These are phyloP conservation scores for Pezicula radicicola DNA, from an alignment of 2,329 filamentous ascomycete genomes.

Conservation along the genomic window DNA sequence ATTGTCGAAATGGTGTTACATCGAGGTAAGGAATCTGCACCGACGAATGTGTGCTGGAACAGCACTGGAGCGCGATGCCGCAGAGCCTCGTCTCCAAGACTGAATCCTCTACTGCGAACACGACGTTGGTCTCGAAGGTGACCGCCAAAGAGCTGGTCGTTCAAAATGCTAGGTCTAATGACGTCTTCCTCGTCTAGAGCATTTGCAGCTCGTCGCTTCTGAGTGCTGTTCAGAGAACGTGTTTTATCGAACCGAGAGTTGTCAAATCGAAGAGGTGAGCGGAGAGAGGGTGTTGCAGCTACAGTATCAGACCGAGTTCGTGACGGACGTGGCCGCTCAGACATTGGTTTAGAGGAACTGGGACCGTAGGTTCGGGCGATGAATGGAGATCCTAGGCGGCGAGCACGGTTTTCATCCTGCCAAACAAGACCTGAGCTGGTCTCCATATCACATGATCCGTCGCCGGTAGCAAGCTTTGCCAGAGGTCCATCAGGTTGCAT, in stretches of 20 bases:
- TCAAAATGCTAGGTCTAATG: constrained; percentile 23
- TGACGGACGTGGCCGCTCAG: constrained; percentile 12
- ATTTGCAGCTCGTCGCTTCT: constrained; percentile 27
- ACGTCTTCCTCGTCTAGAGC: constrained; percentile 22
- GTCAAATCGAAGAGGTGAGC: constrained; percentile 25
- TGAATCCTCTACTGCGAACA: constrained; percentile 29
- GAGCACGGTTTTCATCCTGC: background rate
- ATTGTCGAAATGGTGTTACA: background rate
- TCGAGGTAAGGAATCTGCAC: background rate
- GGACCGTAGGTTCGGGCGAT: constrained; percentile 58
- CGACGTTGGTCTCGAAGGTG: constrained; percentile 20
- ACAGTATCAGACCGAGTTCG: constrained; percentile 10
- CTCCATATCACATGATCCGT: constrained; percentile 8
- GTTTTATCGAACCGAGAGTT: constrained; percentile 8
- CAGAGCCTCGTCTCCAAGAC: constrained; percentile 26
- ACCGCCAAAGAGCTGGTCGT: constrained; percentile 27
- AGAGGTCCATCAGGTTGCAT: constrained; percentile 63
- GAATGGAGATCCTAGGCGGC: constrained; percentile 35
- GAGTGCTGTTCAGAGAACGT: constrained; percentile 21
- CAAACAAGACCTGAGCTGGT: background rate
- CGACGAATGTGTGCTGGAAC: constrained; percentile 13
- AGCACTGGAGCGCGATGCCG: constrained; percentile 14
- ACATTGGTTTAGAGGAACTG: constrained; percentile 45
- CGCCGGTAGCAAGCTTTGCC: constrained; percentile 53
- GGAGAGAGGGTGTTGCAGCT: constrained; percentile 13